These are phyloP conservation scores for Eucalyptus polyanthemos DNA, from an alignment of 345 rosid species.

Conservation along the genomic window DNA sequence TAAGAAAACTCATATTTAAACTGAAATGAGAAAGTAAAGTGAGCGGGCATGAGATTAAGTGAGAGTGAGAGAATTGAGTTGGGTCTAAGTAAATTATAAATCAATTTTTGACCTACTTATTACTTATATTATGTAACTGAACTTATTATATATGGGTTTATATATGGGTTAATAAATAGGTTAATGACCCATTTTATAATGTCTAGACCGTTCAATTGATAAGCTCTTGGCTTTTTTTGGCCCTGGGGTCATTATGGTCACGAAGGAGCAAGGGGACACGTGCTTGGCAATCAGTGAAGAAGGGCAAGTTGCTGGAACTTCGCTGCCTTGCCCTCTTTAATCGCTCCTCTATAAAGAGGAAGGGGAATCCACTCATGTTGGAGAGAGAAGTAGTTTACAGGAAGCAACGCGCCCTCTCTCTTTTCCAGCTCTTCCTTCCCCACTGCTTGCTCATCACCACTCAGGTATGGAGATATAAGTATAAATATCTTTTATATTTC, in stretches of 20 bases:
- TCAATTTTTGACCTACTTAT: no score
- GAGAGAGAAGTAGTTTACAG: background rate
- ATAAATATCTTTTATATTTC: background rate
- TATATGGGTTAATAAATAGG: no score
- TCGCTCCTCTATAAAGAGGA: background rate
- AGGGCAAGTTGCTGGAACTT: background rate
- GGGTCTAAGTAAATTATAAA: no score
- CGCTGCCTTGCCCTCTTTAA: background rate
- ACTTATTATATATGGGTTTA: no score
- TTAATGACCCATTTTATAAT: no score
- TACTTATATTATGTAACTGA: no score
- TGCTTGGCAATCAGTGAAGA: background rate
- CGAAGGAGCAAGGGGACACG: background rate
- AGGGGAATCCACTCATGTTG: background rate
- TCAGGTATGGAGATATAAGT: background rate
- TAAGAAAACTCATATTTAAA: no score
- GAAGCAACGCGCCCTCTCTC: background rate
- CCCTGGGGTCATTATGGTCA: background rate
- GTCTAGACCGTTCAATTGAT: background rate
- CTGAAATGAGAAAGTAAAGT: no score
- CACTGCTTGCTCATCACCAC: background rate
- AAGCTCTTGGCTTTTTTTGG: background rate
- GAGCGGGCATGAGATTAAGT: no score
- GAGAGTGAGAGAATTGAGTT: no score
- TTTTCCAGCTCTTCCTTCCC: background rate